Percentiles rank a stretch among this genome's conserved stretches.
These are phyloP conservation scores for Pseudogymnoascus sp. DNA, from an alignment of 2,329 filamentous ascomycete species.

Conservation along the genomic window DNA sequence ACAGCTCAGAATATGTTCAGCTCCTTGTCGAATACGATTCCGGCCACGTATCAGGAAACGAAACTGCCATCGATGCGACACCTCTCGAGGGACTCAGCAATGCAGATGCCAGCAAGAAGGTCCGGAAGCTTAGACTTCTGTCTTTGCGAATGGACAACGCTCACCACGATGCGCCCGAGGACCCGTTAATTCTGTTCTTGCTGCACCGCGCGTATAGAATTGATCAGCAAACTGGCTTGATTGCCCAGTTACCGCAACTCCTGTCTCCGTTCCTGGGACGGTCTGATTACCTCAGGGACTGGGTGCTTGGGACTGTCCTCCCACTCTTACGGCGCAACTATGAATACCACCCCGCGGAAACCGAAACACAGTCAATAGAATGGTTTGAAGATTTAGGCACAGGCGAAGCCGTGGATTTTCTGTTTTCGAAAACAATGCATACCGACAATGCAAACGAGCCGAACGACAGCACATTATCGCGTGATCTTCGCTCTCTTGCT, in stretches of 20 bases:
- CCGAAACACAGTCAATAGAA: constrained; percentile 45
- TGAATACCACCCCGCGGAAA: constrained; percentile 54
- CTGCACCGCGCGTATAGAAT: constrained; percentile 61
- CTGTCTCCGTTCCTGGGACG: constrained; percentile 60
- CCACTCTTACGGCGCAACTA: constrained; percentile 61
- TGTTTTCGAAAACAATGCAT: constrained; percentile 51
- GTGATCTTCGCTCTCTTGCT: constrained; percentile 60
- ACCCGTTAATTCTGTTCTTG: constrained; percentile 56
- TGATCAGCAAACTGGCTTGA: constrained; percentile 63
- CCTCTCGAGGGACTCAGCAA: constrained; percentile 52
- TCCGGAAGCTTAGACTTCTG: constrained; percentile 55
- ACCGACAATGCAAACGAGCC: constrained; percentile 20
- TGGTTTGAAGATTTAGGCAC: constrained; percentile 58
- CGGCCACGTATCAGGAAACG: constrained; percentile 26
- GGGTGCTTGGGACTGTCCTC: constrained; percentile 62
- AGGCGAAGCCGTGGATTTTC: constrained; percentile 48
- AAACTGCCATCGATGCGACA: constrained; percentile 44
- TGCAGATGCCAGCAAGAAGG: constrained; percentile 55
- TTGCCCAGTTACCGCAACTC: constrained; percentile 60
- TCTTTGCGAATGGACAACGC: constrained; percentile 46
- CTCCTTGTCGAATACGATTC: constrained; percentile 49
- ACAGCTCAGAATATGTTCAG: constrained; percentile 53
- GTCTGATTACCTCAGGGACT: constrained; percentile 53
- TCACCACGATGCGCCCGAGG: constrained; percentile 41
- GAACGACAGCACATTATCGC: constrained; percentile 38